Conservation (phyloP, 148 eudicot genomes). For the Chenopodium suecicum region DNA sequence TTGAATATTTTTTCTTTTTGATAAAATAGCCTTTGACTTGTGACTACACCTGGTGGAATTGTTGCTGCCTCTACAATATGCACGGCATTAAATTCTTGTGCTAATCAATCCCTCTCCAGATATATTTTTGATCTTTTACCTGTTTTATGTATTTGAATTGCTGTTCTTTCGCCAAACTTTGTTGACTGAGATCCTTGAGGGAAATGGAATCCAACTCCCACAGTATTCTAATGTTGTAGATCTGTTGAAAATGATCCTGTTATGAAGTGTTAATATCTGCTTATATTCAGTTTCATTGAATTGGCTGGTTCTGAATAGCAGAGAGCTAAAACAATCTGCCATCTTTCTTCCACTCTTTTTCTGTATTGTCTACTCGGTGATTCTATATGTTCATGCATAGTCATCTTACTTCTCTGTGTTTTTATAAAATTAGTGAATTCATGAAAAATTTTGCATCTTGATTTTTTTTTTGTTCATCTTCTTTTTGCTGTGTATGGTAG, state of each 20-base stretch:
- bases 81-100: background rate
- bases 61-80: background rate
- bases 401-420: background rate
- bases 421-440: background rate
- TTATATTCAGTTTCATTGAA: too few species aligned
- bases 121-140: background rate
- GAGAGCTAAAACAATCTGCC: background rate
- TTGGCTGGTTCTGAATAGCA: background rate
- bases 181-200: background rate
- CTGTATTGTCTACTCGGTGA: background rate
- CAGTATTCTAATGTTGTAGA: background rate
- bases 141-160: background rate
- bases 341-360: background rate
- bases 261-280: background rate
- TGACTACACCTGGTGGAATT: background rate
- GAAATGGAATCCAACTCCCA: too few species aligned
- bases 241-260: background rate
- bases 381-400: background rate
- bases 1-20: too few species aligned
- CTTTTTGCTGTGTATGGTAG: slow-evolving; percentile 16
- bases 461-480: slow-evolving; percentile 8
- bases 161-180: background rate
- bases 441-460: background rate
- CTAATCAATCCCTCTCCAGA: background rate
- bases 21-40: background rate